Percentiles rank a stretch among this genome's conserved stretches.
Evolutionary conservation across 768 basidiomycete species (phyloP).

Genomic region (Roridomyces roridus): DNA sequence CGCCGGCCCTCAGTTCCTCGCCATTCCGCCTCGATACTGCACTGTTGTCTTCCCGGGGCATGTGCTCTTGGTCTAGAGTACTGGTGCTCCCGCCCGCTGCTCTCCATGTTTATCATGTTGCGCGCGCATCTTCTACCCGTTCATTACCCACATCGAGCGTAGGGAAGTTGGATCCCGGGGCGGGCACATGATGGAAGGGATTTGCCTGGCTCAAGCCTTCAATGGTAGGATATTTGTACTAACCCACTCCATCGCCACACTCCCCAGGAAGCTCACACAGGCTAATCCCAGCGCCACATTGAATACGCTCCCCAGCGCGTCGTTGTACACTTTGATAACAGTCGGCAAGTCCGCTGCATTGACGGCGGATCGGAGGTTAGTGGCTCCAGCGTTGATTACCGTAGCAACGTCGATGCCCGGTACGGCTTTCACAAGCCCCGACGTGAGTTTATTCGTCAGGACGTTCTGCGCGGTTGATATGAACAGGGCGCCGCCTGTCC

Average conservation of each 20-base stretch:
- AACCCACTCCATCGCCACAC: neutral
- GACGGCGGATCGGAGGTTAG: neutral
- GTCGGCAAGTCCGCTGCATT: neutral
- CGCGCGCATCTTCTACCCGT: no score
- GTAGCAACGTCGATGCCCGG: constrained; percentile 2
- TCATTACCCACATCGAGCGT: no score
- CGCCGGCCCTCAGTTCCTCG: no score
- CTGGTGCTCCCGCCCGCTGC: no score
- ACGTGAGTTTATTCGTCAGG: constrained; percentile 10
- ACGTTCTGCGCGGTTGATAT: constrained; percentile 24
- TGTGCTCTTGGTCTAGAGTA: no score
- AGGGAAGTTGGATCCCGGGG: no score
- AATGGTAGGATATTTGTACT: no score
- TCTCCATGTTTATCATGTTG: no score
- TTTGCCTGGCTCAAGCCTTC: no score
- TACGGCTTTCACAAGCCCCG: neutral
- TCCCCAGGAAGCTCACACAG: neutral
- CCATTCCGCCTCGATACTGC: no score
- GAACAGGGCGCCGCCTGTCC: constrained; percentile 24
- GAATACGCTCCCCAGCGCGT: neutral
- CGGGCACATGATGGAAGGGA: no score
- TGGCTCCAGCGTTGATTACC: constrained; percentile 4
- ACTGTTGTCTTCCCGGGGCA: no score
- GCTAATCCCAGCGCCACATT: neutral
- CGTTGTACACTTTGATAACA: neutral